Percentiles rank a stretch among this genome's conserved stretches.
These are phyloP conservation scores for Vicia faba DNA, from an alignment of 306 rosid species.

Conservation along the genomic window DNA sequence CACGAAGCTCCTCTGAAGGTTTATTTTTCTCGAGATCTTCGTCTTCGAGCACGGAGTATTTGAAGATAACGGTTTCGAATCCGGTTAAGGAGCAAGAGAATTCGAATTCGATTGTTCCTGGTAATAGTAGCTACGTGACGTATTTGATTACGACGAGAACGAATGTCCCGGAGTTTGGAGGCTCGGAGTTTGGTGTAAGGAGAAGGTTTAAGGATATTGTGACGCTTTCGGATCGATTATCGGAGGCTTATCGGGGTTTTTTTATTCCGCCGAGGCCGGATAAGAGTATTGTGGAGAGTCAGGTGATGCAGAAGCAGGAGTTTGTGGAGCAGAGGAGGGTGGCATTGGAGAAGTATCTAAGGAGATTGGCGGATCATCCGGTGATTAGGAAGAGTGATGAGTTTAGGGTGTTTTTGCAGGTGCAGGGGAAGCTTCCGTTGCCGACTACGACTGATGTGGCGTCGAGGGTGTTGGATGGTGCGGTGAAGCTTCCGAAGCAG, in stretches of 20 bases:
- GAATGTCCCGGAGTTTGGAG: conserved; percentile 69
- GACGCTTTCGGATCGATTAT: conserved; percentile 76
- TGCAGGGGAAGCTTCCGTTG: conserved; percentile 77
- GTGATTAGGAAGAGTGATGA: conserved; percentile 82
- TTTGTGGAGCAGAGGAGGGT: conserved; percentile 96
- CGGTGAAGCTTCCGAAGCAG: conserved; percentile 79
- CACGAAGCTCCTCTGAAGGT: conserved; percentile 50
- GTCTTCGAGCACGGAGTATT: conserved; percentile 54
- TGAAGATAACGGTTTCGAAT: conserved; percentile 77
- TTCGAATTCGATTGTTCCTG: conserved; percentile 85
- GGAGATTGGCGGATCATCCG: conserved; percentile 77
- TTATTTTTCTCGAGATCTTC: conserved; percentile 55
- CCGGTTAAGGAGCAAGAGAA: conserved; percentile 83
- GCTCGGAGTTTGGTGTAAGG: conserved; percentile 73
- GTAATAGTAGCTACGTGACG: conserved; percentile 65
- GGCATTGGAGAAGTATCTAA: conserved; percentile 83
- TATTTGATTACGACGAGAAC: conserved; percentile 87
- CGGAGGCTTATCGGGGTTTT: conserved; percentile 84
- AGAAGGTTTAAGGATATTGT: conserved; percentile 85
- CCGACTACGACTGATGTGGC: conserved; percentile 62
- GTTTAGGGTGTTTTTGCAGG: conserved; percentile 78
- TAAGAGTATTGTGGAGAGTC: conserved; percentile 94
- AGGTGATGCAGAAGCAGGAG: conserved; percentile 98
- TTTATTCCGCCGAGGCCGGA: conserved; percentile 97
- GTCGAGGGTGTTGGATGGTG: conserved; percentile 88